Conservation (phyloP, 2,329 filamentous ascomycete species). For the Alternaria novae-zelandiae region DNA sequence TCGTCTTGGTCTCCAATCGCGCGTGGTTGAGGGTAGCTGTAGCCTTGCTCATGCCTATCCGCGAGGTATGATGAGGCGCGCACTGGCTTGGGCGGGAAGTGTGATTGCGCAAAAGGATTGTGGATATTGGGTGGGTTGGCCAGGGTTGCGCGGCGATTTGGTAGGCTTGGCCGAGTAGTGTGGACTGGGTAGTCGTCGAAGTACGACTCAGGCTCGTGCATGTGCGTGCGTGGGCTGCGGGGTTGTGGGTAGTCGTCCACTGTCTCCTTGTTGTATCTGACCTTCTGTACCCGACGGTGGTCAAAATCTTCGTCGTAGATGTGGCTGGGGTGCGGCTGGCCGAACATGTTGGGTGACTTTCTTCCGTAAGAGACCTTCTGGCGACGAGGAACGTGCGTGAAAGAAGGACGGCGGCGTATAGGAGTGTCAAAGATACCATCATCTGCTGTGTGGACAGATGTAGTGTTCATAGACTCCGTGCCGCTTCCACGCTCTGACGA, state of each 20-base stretch:
- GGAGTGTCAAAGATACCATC: slow-evolving; percentile 29
- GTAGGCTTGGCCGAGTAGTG: slow-evolving; percentile 1
- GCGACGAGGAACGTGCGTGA: background rate
- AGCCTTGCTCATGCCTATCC: slow-evolving; percentile 4
- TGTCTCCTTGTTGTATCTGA: slow-evolving; percentile 1
- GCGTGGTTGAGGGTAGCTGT: background rate
- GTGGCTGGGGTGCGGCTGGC: slow-evolving; percentile 12
- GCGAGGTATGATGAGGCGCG: slow-evolving; percentile 13
- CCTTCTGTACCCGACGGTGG: background rate
- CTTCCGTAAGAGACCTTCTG: background rate
- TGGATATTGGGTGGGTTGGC: background rate
- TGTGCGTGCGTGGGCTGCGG: background rate
- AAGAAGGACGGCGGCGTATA: slow-evolving; percentile 3
- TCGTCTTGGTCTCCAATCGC: background rate
- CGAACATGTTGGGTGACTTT: background rate
- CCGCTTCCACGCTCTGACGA: slow-evolving; percentile 31
- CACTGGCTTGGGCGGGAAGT: slow-evolving; percentile 13
- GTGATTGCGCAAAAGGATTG: slow-evolving; percentile 10
- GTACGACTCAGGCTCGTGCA: slow-evolving; percentile 7
- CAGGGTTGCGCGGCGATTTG: slow-evolving; percentile 19
- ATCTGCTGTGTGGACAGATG: slow-evolving; percentile 27
- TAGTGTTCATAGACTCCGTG: slow-evolving; percentile 24
- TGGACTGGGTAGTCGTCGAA: slow-evolving; percentile 10
- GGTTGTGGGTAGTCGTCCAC: slow-evolving; percentile 14
- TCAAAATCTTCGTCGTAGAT: slow-evolving; percentile 14